A percentile compares a stretch with the other conserved stretches of the same genome.
These are phyloP conservation scores for Albugo laibachii DNA, from an alignment of 352 stramenopile species.

Conservation along the genomic window DNA sequence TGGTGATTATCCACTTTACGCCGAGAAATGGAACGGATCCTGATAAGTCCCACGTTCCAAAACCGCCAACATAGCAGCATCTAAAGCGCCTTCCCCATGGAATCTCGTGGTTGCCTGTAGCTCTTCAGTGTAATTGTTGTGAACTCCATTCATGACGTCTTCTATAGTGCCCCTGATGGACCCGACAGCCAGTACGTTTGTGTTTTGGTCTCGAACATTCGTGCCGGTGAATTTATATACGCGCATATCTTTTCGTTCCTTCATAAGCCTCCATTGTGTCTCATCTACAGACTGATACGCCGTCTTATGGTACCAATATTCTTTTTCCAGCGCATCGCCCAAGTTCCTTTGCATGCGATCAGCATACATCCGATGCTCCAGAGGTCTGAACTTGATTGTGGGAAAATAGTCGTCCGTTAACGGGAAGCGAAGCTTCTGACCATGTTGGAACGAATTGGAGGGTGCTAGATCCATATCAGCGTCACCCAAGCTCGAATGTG, in stretches of 20 bases:
- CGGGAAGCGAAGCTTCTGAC: too few relatives aligned
- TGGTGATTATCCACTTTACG: slow-evolving; percentile 25
- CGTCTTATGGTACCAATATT: neutral
- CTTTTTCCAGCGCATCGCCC: neutral
- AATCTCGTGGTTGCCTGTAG: too few relatives aligned
- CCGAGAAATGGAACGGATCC: slow-evolving; percentile 27
- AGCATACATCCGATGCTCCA: too few relatives aligned
- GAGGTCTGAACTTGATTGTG: too few relatives aligned
- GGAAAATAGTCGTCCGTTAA: too few relatives aligned
- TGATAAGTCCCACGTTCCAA: slow-evolving; percentile 21
- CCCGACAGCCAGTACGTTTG: slow-evolving; percentile 7
- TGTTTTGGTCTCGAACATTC: slow-evolving; percentile 1
- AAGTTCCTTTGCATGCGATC: too few relatives aligned
- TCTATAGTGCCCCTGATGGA: slow-evolving; percentile 5
- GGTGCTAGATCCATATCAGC: too few relatives aligned
- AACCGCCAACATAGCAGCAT: slow-evolving; percentile 40
- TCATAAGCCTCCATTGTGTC: slow-evolving; percentile 16
- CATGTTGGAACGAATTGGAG: too few relatives aligned
- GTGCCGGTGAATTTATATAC: slow-evolving; percentile 8
- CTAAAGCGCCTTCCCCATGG: slow-evolving; percentile 7
- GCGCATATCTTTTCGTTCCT: slow-evolving; percentile 14
- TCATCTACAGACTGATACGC: slow-evolving; percentile 1
- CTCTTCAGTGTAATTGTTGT: too few relatives aligned
- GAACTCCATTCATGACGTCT: too few relatives aligned
- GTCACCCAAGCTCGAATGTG: too few relatives aligned